Evolutionary conservation across 2,329 filamentous ascomycete genomes (phyloP).

Genomic region (Plectosphaerella sp.): DNA sequence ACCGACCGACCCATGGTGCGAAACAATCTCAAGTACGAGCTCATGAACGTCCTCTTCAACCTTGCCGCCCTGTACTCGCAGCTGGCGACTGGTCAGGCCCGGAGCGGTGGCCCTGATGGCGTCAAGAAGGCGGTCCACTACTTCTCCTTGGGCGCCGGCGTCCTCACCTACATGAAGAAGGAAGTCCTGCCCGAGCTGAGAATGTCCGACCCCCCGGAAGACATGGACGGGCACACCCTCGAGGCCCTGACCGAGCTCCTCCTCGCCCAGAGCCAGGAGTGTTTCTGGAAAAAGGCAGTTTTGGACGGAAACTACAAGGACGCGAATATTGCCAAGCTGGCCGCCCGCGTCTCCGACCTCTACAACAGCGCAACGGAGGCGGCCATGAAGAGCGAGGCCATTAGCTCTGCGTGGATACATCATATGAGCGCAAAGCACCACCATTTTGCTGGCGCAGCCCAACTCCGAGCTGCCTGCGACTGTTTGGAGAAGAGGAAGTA

Average conservation of each 20-base stretch:
- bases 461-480: constrained; percentile 86
- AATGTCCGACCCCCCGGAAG: constrained; percentile 77
- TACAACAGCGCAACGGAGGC: constrained; percentile 82
- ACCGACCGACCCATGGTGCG: constrained; percentile 65
- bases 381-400: constrained; percentile 81
- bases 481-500: constrained; percentile 92
- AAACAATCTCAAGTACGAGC: constrained; percentile 73
- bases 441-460: constrained; percentile 92
- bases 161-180: constrained; percentile 72
- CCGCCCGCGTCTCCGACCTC: constrained; percentile 83
- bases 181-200: constrained; percentile 78
- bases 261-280: constrained; percentile 92
- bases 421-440: constrained; percentile 96
- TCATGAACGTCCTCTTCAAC: constrained; percentile 91
- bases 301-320: constrained; percentile 86
- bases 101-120: constrained; percentile 67
- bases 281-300: constrained; percentile 96
- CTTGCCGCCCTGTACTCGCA: constrained; percentile 91
- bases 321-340: constrained; percentile 83
- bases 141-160: constrained; percentile 82
- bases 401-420: constrained; percentile 95
- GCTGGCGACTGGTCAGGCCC: constrained; percentile 76
- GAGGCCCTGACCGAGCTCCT: constrained; percentile 79
- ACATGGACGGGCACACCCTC: constrained; percentile 88
- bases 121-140: constrained; percentile 86